Conservation (phyloP, 192 early-diverging fungal genomes). For the Umbelopsis vinacea region DNA sequence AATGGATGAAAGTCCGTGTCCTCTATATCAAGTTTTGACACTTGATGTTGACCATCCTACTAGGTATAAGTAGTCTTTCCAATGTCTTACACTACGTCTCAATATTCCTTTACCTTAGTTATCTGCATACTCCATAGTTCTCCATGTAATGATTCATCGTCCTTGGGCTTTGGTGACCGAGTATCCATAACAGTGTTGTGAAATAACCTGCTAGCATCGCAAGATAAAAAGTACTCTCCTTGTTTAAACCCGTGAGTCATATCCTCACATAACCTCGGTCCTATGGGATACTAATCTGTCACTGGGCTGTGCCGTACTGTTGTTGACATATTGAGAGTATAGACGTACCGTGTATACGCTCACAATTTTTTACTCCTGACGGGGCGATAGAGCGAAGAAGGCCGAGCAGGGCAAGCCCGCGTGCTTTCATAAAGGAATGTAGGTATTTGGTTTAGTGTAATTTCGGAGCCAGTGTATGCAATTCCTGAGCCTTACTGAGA, state of each 20-base stretch:
- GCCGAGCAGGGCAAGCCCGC: neutral
- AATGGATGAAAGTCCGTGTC: slow-evolving; percentile 32
- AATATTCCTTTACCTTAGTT: no score
- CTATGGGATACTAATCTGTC: neutral
- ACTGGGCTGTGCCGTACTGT: neutral
- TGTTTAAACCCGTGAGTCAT: neutral
- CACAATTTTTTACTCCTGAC: neutral
- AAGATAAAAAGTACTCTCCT: slow-evolving; percentile 10
- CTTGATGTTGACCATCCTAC: neutral
- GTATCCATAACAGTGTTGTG: neutral
- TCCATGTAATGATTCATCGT: neutral
- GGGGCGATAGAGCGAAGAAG: neutral
- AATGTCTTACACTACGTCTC: no score
- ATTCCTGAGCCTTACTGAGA: neutral
- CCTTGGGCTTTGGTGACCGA: neutral
- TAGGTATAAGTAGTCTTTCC: neutral
- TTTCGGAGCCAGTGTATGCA: no score
- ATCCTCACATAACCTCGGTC: neutral
- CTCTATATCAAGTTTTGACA: neutral
- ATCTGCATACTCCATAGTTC: neutral
- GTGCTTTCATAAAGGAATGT: neutral
- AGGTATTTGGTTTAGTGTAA: no score
- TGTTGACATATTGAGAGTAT: no score
- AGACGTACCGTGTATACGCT: neutral
- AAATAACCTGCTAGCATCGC: neutral